Evolutionary conservation across 192 early-diverging fungal species (phyloP).

Genomic region (Podochytrium sp.): DNA sequence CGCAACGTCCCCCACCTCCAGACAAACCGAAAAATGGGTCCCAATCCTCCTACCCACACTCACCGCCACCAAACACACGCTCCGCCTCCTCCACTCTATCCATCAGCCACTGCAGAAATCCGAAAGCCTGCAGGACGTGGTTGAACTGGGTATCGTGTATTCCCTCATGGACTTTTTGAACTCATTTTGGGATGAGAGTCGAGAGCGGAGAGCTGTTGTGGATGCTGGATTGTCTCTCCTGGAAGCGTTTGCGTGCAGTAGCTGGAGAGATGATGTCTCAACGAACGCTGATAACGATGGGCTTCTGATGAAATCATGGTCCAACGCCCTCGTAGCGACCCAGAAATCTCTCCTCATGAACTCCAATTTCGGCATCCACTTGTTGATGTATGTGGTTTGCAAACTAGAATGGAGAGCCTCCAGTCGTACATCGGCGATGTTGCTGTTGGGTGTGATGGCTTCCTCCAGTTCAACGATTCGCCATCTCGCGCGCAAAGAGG

Average conservation of each 20-base stretch:
- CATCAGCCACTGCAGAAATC: no score
- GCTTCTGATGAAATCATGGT: background rate
- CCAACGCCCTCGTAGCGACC: background rate
- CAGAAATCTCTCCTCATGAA: conserved; percentile 6
- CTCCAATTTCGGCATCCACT: background rate
- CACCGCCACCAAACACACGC: background rate
- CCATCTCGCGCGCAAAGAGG: no score
- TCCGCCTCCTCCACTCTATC: background rate
- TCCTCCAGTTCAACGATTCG: no score
- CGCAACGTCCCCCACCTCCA: background rate
- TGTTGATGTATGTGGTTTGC: background rate
- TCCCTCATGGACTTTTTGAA: conserved; percentile 3
- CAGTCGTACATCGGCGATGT: no score
- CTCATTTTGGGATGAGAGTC: conserved; percentile 5
- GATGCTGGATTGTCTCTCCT: background rate
- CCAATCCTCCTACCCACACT: background rate
- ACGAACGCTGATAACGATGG: background rate
- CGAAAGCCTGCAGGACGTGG: background rate
- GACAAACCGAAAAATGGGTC: conserved; percentile 23
- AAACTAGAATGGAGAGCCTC: no score
- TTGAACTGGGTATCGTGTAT: conserved; percentile 12
- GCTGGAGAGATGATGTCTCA: background rate
- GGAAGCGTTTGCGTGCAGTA: background rate
- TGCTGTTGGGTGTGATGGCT: no score
- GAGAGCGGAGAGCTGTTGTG: background rate